These are phyloP conservation scores for Saccharomycopsis crataegensis DNA, from an alignment of 1,139 yeast genomes.

Conservation along the genomic window DNA sequence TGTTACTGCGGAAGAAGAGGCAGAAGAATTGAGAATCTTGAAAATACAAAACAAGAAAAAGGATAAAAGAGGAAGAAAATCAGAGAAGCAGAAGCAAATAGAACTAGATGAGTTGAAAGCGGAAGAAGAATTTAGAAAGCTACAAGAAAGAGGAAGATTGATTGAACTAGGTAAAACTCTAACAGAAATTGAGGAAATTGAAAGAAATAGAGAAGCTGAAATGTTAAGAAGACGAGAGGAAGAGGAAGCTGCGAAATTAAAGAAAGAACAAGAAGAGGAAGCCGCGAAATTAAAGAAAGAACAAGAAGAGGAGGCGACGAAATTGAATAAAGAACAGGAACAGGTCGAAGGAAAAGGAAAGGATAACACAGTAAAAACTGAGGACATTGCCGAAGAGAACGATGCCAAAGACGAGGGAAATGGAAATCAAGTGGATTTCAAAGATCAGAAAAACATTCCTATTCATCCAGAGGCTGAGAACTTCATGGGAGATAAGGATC, in stretches of 20 bases:
- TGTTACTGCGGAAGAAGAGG: constrained; percentile 47
- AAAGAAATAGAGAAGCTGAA: neutral
- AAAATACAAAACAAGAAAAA: neutral
- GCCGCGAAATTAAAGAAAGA: neutral
- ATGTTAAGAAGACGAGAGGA: neutral
- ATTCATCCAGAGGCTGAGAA: neutral
- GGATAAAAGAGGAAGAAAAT: constrained; percentile 5
- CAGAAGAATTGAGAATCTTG: neutral
- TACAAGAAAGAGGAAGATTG: constrained; percentile 17
- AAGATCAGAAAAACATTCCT: neutral
- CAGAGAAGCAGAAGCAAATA: constrained; percentile 24
- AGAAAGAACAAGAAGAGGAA: neutral
- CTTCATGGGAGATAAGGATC: neutral
- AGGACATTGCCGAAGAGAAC: neutral
- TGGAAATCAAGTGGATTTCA: constrained; percentile 2
- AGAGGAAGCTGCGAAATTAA: constrained; percentile 1
- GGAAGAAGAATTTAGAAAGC: constrained; percentile 18
- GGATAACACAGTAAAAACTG: neutral
- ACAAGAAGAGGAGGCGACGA: constrained; percentile 1
- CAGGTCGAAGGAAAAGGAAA: neutral
- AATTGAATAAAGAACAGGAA: neutral
- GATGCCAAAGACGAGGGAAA: neutral
- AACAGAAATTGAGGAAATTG: constrained; percentile 6
- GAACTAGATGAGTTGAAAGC: constrained; percentile 20
- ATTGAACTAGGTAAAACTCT: constrained; percentile 12